Conservation (phyloP, 495 filamentous ascomycete genomes). For the Coniosporium apollinis region DNA sequence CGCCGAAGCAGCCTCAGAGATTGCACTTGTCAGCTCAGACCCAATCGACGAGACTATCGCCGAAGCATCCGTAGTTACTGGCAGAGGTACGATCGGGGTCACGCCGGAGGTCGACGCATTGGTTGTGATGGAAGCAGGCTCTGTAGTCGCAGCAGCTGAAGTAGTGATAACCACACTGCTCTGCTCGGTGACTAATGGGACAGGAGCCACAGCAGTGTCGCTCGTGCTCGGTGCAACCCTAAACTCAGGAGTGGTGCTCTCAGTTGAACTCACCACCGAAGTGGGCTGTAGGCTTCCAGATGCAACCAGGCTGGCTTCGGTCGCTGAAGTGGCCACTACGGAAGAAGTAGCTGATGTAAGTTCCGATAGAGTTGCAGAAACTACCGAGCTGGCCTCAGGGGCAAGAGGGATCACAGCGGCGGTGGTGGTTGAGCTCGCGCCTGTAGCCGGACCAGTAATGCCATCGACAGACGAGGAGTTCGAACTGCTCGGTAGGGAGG, state of each 20-base stretch:
- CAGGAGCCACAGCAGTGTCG: neutral
- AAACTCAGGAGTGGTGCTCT: neutral
- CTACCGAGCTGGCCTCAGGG: neutral
- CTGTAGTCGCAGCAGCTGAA: neutral
- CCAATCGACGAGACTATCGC: constrained; percentile 1
- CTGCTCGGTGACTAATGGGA: neutral
- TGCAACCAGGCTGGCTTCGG: neutral
- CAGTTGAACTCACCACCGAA: neutral
- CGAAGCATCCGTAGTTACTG: neutral
- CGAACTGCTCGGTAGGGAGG: neutral
- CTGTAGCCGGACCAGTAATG: neutral
- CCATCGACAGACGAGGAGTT: neutral
- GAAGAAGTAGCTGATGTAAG: neutral
- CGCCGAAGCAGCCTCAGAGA: constrained; percentile 8
- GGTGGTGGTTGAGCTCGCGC: neutral
- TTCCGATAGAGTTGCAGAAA: neutral
- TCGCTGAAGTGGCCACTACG: neutral
- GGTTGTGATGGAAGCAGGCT: neutral
- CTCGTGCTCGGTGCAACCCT: neutral
- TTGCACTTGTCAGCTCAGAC: constrained; percentile 4
- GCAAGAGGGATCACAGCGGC: too few relatives aligned
- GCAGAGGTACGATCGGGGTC: neutral
- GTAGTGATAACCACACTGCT: neutral
- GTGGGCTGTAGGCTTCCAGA: neutral
- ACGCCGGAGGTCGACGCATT: neutral